Base-by-base conservation (phyloP, 208 protist genomes). In the Trypanosoma brucei region DNA sequence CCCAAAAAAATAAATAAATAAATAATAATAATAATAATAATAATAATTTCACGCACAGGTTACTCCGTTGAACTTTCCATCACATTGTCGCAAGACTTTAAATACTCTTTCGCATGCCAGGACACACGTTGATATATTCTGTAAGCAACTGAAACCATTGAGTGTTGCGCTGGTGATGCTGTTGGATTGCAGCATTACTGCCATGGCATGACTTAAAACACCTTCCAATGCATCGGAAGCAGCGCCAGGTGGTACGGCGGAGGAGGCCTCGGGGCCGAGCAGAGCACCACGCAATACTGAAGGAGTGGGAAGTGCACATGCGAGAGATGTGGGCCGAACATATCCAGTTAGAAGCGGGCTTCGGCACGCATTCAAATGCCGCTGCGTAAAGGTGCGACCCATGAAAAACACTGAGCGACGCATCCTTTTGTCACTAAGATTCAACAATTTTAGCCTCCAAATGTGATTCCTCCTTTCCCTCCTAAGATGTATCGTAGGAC, bases 31-130 rank as follows among this genome's bases (percentile, higher is more conserved):
- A 22, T 22, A 22, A 22, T 22, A 22, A 22, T 22, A 22, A 22
- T 22, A 22, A 22, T 22, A 22, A 22, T 22, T 22, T 22, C 22
- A 22, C 22, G 22, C 22, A 22, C 22, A 22, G 22, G 22, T 22
- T 22, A 22, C 22, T 22, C 22, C 22, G 22, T 22, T 22, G 22
- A 22, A 22, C 22, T 22, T 22, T 22, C 22, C 22, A 22, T 22
- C 22, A 22, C 22, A 22, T 22, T 22, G 22, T 22, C 22, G 22
- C 22, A 22, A 30, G 11, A 35, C 44, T 22, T 14, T 54, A 67
- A 88, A 83, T 91, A 93, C 84, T 89, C 83, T 94, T 88, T 92
- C 83, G 55, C 76, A 91, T 79, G 78, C 75, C 76, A 84, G 75
- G 53, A 91, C 79, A 51, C 88, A 94, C 35, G 76, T 87, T 91